Base-by-base conservation (phyloP, 306 rosid species). In the Quercus aquifolioides region DNA sequence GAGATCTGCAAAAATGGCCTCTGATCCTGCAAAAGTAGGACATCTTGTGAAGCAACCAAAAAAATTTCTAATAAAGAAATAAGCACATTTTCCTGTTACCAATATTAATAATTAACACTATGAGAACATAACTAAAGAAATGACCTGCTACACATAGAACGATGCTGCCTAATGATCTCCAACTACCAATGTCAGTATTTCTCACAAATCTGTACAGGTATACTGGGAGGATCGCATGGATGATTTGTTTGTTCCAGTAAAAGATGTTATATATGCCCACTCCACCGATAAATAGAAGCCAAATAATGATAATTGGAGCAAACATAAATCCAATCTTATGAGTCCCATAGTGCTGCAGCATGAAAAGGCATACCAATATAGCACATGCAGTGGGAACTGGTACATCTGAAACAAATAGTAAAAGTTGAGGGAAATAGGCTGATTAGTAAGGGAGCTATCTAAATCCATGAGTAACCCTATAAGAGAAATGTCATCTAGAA, bases 1-100 rank as follows among this genome's bases (percentile, higher is more conserved):
- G 4, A 91, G 86, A 84, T 82, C 90, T 52, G 92, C 90, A 79
- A 89, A 92, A 94, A 92, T 89, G 59, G 96, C 94, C 81, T 91
- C 94, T 25, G 90, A 89, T 70, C 97, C 97, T 88, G 90, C 80
- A 82, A 78, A 79, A 55, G 69, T 18, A 74, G 15, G 60, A 72
- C 54, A 68, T 52, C 21, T 67, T 77, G 20, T 52, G 46, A 21
- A 77, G 23, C 49, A 78, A 82, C 58, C 75, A 57, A 73, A 57
- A 57, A 46, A 49, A 15, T 55, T 58, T 35, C 56, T 57, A 58
- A 26, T 8, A 26, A 41, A 46, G 33, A 41, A 33, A 65, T 19
- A 35, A 15, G 58, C 31, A 5, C 26, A 67, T 31, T 41, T 4
- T 62, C n/a, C 28, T 31, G 1, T 19, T 10, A 28, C 54, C 54